Conservation (phyloP, 2,329 filamentous ascomycete genomes). For the Calonectria hawksworthii region DNA sequence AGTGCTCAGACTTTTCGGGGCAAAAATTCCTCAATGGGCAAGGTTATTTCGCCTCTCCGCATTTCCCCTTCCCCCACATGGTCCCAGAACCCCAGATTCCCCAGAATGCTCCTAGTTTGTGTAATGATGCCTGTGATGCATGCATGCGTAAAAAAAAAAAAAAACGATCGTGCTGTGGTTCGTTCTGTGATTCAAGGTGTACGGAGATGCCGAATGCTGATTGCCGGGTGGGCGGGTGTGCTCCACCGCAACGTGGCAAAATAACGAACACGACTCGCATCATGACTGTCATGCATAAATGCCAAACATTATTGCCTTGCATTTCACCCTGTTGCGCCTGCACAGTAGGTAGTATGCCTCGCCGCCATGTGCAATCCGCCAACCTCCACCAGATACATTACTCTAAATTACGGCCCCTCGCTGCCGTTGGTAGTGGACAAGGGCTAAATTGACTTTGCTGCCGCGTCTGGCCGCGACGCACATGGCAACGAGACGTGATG, state of each 20-base stretch:
- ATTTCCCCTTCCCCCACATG: slow-evolving; percentile 8
- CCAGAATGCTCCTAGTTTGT: background rate
- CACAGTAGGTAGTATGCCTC: background rate
- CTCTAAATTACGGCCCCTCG: background rate
- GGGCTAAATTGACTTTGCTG: background rate
- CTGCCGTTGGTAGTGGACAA: background rate
- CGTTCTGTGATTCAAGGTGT: background rate
- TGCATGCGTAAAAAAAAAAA: background rate
- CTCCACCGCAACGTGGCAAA: background rate
- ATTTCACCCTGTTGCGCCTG: no score
- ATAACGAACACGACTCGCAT: background rate
- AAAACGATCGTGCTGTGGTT: background rate
- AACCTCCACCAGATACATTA: background rate
- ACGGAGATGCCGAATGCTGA: background rate
- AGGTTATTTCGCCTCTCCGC: background rate
- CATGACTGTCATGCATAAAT: background rate
- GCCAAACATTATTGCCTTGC: background rate
- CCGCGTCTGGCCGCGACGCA: background rate
- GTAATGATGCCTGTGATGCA: background rate
- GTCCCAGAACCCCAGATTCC: background rate
- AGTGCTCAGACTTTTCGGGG: background rate
- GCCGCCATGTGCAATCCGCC: no score
- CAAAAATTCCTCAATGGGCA: background rate
- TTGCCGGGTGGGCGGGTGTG: background rate
- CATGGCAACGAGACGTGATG: background rate